These are phyloP conservation scores for Hypoxylon lenormandii DNA, from an alignment of 495 filamentous ascomycete species.

Conservation along the genomic window DNA sequence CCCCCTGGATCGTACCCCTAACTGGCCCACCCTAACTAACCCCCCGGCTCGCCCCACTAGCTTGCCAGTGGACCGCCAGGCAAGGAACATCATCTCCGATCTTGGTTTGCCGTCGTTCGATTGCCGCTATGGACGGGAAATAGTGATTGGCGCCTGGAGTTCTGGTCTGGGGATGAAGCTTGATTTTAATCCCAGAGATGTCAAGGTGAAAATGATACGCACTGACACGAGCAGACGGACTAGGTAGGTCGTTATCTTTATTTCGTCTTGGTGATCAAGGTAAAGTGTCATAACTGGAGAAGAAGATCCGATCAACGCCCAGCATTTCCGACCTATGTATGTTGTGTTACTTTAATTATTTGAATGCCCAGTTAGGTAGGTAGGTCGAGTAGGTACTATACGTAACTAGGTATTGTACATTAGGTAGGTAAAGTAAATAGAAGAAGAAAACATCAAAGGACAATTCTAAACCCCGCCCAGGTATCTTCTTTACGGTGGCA, in stretches of 20 bases:
- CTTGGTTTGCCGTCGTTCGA: slow-evolving; percentile 40
- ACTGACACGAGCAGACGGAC: slow-evolving; percentile 22
- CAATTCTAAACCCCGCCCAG: slow-evolving; percentile 7
- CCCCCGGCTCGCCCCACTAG: slow-evolving; percentile 8
- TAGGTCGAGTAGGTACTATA: not conserved
- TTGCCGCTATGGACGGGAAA: slow-evolving; percentile 37
- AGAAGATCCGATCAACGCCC: not conserved
- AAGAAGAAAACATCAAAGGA: not conserved
- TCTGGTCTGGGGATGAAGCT: slow-evolving; percentile 31
- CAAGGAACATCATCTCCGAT: slow-evolving; percentile 45
- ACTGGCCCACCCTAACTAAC: not conserved
- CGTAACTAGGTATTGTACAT: not conserved
- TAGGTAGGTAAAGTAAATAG: not conserved
- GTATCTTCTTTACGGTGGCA: slow-evolving; percentile 9
- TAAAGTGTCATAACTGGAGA: not conserved
- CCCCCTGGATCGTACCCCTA: not conserved
- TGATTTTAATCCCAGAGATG: slow-evolving; percentile 29
- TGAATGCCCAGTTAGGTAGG: no score
- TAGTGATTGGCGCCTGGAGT: slow-evolving; percentile 36
- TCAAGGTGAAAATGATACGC: slow-evolving; percentile 23
- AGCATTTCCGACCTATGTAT: not conserved
- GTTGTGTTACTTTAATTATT: no score
- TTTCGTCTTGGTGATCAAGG: not conserved
- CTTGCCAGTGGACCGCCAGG: slow-evolving; percentile 9
- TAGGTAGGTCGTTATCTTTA: slow-evolving; percentile 36